Base-by-base conservation (phyloP, 2,329 filamentous ascomycete species). In the Paecilomyces variotii region DNA sequence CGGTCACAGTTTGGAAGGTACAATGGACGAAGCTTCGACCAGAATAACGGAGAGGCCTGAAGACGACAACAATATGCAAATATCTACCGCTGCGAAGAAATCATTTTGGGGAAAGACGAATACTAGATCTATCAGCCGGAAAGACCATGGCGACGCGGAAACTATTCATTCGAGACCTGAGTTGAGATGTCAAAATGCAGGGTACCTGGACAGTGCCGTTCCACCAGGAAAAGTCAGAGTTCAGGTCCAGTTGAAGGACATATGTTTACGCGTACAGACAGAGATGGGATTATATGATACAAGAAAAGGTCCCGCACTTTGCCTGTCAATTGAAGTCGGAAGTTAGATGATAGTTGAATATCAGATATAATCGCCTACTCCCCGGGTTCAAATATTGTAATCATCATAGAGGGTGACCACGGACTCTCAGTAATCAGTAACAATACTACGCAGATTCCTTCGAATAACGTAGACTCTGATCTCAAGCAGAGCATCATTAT, bases 201-300 rank as follows among this genome's bases (percentile, higher is more conserved):
- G 50, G 27, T 35, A 49, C 19, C 53, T 51, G 19, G 34, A 35
- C 12, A 57, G 45, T 10, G 62, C 55, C 27, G 57, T 68, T 30
- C 59, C 56, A 6, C 50, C 60, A 11, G 70, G 69, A 6, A 58
- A 70, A 51, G 63, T 73, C 6, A 65, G 67, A 27, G 63, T 73
- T 2, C 61, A 67, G 7, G 72, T 78, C 9, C 62, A 65, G 49
- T 62, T 74, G 59, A 72, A 73, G 50, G 73, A 77, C 26, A 66
- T 78, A 11, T 72, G 72, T 53, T 70, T 79, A 55, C 70, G 78
- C 7, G 70, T 69, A 19, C 75, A 78, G 60, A 79, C 70, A 50
- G 70, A 73, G 12, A 75, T 77, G 67, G 78, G 78, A 0, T 64
- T 80, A 55, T 76, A 74, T 61, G 74, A 79, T 59, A 79, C 75